Evolutionary conservation across 2,329 filamentous ascomycete species (phyloP).

Genomic region (Dothiorella sarmentorum): DNA sequence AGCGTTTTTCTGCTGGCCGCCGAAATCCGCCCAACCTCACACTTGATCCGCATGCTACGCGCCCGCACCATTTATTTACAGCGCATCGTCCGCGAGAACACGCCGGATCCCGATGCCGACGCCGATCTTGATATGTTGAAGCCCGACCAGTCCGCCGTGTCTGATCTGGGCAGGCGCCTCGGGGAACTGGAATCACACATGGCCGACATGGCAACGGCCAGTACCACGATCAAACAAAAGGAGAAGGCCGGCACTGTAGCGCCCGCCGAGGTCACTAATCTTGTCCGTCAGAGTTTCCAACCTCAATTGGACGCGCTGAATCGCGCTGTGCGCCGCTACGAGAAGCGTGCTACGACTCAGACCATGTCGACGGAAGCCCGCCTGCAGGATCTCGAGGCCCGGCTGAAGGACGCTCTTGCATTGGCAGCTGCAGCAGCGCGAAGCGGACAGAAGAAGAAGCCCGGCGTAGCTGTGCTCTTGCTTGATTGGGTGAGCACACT

Average conservation of each 20-base stretch:
- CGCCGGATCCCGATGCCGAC: too few species aligned
- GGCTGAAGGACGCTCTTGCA: conserved; percentile 72
- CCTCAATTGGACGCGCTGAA: conserved; percentile 85
- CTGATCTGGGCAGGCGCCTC: conserved; percentile 49
- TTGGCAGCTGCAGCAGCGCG: conserved; percentile 67
- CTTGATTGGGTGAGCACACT: conserved; percentile 30
- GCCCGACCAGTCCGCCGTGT: conserved; percentile 21
- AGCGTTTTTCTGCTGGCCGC: conserved; percentile 85
- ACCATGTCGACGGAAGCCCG: conserved; percentile 73
- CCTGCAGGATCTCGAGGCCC: conserved; percentile 66
- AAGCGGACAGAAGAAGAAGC: conserved; percentile 30
- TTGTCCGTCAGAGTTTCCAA: conserved; percentile 65
- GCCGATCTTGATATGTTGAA: conserved; percentile 28
- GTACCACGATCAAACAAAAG: conserved; percentile 25
- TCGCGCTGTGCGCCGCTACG: conserved; percentile 82
- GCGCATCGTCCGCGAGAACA: conserved; percentile 53
- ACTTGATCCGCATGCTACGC: conserved; percentile 76
- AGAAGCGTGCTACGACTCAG: conserved; percentile 78
- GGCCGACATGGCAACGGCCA: conserved; percentile 39
- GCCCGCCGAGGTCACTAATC: conserved; percentile 41
- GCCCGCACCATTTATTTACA: conserved; percentile 79
- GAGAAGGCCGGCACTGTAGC: not conserved
- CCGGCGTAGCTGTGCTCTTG: conserved; percentile 30
- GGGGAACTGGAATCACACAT: conserved; percentile 64
- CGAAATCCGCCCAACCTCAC: conserved; percentile 77